Evolutionary conservation across 306 rosid genomes (phyloP), one percentile per base, ranked within the genome.

Genomic region (Calophaca sinica): DNA sequence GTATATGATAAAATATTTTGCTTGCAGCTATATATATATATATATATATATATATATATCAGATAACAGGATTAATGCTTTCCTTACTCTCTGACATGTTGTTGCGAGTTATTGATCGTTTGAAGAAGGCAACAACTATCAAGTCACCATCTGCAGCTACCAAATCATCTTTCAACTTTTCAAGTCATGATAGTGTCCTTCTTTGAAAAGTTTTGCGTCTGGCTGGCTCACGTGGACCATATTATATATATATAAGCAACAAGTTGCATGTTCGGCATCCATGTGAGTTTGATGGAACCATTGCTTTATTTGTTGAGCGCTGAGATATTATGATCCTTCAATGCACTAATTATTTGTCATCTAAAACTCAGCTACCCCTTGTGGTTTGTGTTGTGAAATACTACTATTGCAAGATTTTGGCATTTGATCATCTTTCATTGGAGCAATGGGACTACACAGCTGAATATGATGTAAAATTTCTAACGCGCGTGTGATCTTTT

Each of bases 261-360:
- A 62, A 62, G 68, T 72, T 55, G 69, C 76, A 79, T 29, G 68
- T 54, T 45, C 26, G 49, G 68, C 70, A 79, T 65, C 63, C 83
- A 73, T 55, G 42, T 20, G 26, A 20, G 26, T 20, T 20, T 55
- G 74, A 63, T 63, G 45, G 41, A 71, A 54, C 15, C 55, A 26
- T 64, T 58, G 83, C 70, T 50, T 74, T 60, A 69, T 41, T 74
- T 60, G 76, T 41, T 67, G 84, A 62, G 62, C 70, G 70, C 32
- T 28, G 62, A 46, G 69, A 79, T n/a, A 73, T 80, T 48, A 80
- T 57, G 68, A 46, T 72, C 72, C 65, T 74, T 80, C 38, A 81
- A 81, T 75, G 84, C 84, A 44, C 55, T 68, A 54, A 59, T 74
- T 36, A 62, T 28, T 28, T 75, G 31, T 26, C 77, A 75, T 69